Percentiles rank a stretch among this genome's conserved stretches.
Conservation (phyloP, 2,329 filamentous ascomycete species). For the Thelonectria olida region DNA sequence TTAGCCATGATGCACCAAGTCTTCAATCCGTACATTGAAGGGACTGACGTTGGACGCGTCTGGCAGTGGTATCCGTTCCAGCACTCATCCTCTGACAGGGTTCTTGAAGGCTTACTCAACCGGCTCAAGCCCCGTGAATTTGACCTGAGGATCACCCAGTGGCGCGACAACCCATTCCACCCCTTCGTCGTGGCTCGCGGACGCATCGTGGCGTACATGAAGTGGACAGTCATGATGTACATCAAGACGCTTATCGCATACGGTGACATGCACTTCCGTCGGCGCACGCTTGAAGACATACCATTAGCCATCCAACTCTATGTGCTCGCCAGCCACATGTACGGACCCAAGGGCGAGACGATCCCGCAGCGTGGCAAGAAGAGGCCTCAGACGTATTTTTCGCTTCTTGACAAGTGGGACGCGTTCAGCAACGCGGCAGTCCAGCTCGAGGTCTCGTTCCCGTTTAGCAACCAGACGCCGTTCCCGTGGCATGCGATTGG, state of each 20-base stretch:
- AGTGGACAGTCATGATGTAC: constrained; percentile 21
- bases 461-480: background rate
- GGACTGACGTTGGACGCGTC: background rate
- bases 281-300: constrained; percentile 15
- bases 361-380: background rate
- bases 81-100: too few species aligned
- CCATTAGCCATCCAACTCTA: constrained; percentile 24
- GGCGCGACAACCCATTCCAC: background rate
- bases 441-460: background rate
- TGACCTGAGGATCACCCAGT: background rate
- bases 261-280: constrained; percentile 23
- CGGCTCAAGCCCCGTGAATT: background rate
- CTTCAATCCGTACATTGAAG: constrained; percentile 3
- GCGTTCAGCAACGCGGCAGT: background rate
- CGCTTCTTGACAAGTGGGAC: background rate
- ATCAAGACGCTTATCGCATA: constrained; percentile 15
- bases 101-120: background rate
- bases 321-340: constrained; percentile 18
- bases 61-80: constrained; percentile 8
- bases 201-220: constrained; percentile 15
- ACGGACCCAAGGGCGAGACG: background rate
- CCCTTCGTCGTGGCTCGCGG: background rate
- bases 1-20: background rate
- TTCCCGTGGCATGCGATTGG: background rate
- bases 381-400: background rate